Conservation (phyloP, 2,329 filamentous ascomycete species). For the Botrytis galanthina region DNA sequence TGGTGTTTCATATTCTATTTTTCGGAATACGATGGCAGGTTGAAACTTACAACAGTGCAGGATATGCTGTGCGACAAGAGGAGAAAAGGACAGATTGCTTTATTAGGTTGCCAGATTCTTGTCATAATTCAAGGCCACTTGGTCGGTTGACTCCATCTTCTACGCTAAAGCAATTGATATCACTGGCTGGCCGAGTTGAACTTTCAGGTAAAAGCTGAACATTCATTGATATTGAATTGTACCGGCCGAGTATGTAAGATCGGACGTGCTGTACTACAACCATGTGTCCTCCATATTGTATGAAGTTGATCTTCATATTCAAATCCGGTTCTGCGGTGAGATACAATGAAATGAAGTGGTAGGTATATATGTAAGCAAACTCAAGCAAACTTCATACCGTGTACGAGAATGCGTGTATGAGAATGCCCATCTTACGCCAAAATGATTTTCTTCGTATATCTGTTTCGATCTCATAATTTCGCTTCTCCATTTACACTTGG, state of each 20-base stretch:
- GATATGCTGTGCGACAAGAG: background rate
- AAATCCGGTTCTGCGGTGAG: background rate
- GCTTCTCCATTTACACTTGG: background rate
- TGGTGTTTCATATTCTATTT: conserved; percentile 8
- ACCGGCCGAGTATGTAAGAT: conserved; percentile 12
- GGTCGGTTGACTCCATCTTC: conserved; percentile 1
- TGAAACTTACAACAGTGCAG: background rate
- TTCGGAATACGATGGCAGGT: background rate
- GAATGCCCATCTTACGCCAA: conserved; percentile 3
- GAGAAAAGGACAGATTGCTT: background rate
- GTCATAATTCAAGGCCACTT: conserved; percentile 5
- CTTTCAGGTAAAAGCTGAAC: conserved; percentile 11
- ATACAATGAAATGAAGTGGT: background rate
- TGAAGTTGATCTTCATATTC: conserved; percentile 4
- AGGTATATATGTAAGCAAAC: background rate
- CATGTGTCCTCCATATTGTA: background rate
- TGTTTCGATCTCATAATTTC: conserved; percentile 4
- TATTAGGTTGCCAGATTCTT: background rate
- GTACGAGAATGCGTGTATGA: background rate
- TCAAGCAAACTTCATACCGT: background rate
- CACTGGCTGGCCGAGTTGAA: conserved; percentile 3
- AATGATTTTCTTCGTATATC: background rate
- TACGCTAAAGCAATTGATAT: conserved; percentile 15
- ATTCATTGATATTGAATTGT: background rate
- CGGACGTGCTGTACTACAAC: conserved; percentile 2